A percentile compares a stretch with the other conserved stretches of the same genome.
phyloP scores from a whole-genome alignment of 805 yeast genomes.

The Barnettozyma siamensis region DNA sequence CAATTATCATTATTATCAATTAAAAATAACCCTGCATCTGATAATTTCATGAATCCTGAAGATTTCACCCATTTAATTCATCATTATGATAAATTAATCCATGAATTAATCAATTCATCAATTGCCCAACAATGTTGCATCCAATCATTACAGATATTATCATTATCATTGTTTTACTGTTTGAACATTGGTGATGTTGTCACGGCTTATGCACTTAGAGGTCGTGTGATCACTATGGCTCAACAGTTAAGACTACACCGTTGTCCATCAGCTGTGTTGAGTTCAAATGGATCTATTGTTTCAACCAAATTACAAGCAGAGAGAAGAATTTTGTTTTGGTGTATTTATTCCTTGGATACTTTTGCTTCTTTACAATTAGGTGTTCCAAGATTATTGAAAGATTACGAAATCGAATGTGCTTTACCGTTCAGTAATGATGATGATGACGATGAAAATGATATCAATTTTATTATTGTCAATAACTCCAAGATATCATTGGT shows the following conservation, averaged over 20 bases:
- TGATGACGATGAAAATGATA: slow-evolving; percentile 37
- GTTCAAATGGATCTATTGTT: slow-evolving; percentile 58
- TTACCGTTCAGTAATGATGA: slow-evolving; percentile 55
- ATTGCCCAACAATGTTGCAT: slow-evolving; percentile 55
- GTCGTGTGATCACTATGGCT: slow-evolving; percentile 73
- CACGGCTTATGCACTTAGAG: slow-evolving; percentile 70
- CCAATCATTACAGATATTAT: slow-evolving; percentile 61
- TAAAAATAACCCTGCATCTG: slow-evolving; percentile 10
- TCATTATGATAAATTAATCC: slow-evolving; percentile 55
- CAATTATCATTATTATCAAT: slow-evolving; percentile 39
- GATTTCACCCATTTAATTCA: slow-evolving; percentile 27
- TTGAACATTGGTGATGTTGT: slow-evolving; percentile 67
- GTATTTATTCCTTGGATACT: slow-evolving; percentile 68
- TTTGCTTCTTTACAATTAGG: slow-evolving; percentile 74
- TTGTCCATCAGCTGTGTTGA: slow-evolving; percentile 78
- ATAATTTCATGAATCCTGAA: slow-evolving; percentile 5
- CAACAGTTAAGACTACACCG: slow-evolving; percentile 81
- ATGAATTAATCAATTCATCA: slow-evolving; percentile 58
- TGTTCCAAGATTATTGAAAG: slow-evolving; percentile 74
- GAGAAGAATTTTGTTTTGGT: slow-evolving; percentile 80
- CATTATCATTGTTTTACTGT: slow-evolving; percentile 66
- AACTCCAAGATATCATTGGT: slow-evolving; percentile 55
- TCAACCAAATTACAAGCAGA: slow-evolving; percentile 73
- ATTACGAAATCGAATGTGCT: slow-evolving; percentile 81
- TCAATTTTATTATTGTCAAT: slow-evolving; percentile 54